Percentiles rank a stretch among this genome's conserved stretches.
phyloP scores from a whole-genome alignment of 1,284 basidiomycete genomes.

The Irpex sp. region DNA sequence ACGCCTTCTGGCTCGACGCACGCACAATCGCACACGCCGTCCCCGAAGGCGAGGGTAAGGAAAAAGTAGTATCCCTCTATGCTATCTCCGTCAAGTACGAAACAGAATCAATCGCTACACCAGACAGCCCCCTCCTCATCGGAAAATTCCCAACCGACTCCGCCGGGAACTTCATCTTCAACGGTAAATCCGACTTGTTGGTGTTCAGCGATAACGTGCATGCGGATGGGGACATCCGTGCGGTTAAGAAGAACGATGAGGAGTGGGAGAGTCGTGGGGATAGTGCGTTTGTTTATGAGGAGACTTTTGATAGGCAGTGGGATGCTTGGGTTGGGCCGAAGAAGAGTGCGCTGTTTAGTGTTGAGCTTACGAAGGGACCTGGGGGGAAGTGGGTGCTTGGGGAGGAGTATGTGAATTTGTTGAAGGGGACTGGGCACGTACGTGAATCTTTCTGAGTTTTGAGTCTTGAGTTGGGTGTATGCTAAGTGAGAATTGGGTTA shows the following conservation, averaged over 20 bases:
- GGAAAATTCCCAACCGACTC: conserved; percentile 59
- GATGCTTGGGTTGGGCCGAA: conserved; percentile 82
- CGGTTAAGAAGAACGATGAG: conserved; percentile 62
- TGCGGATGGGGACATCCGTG: conserved; percentile 62
- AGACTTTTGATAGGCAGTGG: conserved; percentile 80
- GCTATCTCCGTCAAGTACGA: conserved; percentile 41
- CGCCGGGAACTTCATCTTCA: conserved; percentile 67
- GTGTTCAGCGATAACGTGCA: conserved; percentile 50
- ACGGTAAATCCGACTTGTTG: conserved; percentile 30
- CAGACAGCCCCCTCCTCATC: conserved; percentile 25
- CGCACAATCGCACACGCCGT: conserved; percentile 66
- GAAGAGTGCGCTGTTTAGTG: conserved; percentile 62
- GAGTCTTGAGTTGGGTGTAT: no score
- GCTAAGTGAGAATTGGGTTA: no score
- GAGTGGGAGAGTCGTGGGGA: conserved; percentile 68
- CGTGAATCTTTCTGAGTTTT: conserved; percentile 14
- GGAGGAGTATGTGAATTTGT: conserved; percentile 48
- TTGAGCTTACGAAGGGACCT: conserved; percentile 42
- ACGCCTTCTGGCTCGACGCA: conserved; percentile 70
- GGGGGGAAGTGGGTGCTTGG: conserved; percentile 51
- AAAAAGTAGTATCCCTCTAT: conserved; percentile 50
- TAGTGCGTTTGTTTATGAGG: conserved; percentile 75
- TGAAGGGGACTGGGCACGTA: conserved; percentile 64
- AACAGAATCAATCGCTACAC: no score
- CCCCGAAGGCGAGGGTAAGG: conserved; percentile 40